These are phyloP conservation scores for Penicillium janthinellum DNA, from an alignment of 2,329 filamentous ascomycete genomes.

Conservation along the genomic window DNA sequence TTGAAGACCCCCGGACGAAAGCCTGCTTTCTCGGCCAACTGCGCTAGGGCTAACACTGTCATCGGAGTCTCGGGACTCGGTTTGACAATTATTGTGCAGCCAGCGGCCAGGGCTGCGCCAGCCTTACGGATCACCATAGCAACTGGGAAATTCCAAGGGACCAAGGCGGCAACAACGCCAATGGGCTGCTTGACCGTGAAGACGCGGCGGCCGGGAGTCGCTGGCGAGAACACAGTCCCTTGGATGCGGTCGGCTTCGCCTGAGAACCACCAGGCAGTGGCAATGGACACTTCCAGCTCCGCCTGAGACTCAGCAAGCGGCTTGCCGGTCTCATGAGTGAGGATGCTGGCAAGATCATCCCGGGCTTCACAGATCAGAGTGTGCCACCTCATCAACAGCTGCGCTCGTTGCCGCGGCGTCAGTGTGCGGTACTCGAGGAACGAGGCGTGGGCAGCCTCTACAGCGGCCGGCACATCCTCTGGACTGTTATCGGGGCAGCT, in stretches of 20 bases:
- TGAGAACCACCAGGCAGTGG: slow-evolving; percentile 58
- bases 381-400: slow-evolving; percentile 67
- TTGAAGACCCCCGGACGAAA: slow-evolving; percentile 63
- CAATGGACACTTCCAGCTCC: slow-evolving; percentile 49
- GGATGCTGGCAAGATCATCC: slow-evolving; percentile 64
- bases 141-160: slow-evolving; percentile 73
- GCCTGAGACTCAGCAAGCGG: slow-evolving; percentile 56
- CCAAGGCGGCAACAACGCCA: slow-evolving; percentile 67
- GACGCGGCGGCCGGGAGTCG: slow-evolving; percentile 64
- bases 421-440: slow-evolving; percentile 63
- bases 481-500: slow-evolving; percentile 52
- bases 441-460: slow-evolving; percentile 61
- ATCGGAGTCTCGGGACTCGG: slow-evolving; percentile 69
- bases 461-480: slow-evolving; percentile 64
- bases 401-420: slow-evolving; percentile 62
- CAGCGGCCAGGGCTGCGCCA: slow-evolving; percentile 68
- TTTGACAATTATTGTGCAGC: slow-evolving; percentile 76
- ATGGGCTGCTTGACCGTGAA: slow-evolving; percentile 76
- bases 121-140: slow-evolving; percentile 70
- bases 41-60: slow-evolving; percentile 56
- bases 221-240: slow-evolving; percentile 61
- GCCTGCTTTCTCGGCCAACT: slow-evolving; percentile 56
- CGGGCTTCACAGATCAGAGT: slow-evolving; percentile 62
- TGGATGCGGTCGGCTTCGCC: slow-evolving; percentile 65
- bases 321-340: slow-evolving; percentile 65